Base-by-base conservation (phyloP, 2,329 filamentous ascomycete genomes). In the Blastomyces silverae region DNA sequence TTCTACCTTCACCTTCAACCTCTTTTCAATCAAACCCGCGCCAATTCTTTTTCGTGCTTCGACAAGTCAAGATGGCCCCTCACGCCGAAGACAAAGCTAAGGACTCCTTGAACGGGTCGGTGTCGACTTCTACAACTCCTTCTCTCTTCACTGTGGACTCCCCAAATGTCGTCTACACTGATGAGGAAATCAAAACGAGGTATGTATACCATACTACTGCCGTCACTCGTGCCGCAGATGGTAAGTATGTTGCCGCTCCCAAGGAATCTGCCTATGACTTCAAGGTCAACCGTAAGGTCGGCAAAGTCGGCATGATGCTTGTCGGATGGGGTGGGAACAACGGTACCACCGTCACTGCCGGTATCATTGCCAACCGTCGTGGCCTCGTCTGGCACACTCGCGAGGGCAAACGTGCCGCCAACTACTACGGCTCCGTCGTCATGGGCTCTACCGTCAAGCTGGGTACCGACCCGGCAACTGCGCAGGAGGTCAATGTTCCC, bases 261-360 rank as follows among this genome's bases (percentile, higher is more conserved):
- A 90, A 90, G 79, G 89, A 96, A 81, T 94, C 90, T 68, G 81
- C 88, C 71, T 99, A 97, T 79, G 89, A 97, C 83, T 97, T 99
- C 89, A 96, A 96, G 85, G 90, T 94, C 74, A 89, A 96, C 77
- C 91, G 93, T 78, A 90, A 90, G 79, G 85, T 97, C 66, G 91
- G 92, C 79, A 96, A 93, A 84, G 86, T 91, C 71, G 94, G 94
- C 75, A 86, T 97, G 82, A 97, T 99, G 94, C 85, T 99, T 70
- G 93, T 99, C 70, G 94, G 94, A 69, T 93, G 89, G 87, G 94
- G 94, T 79, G 94, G 94, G 75, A 99, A 99, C 86, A 99, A 99
- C 77, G 94, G 94, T 70, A 91, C 91, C 70, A 99, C 94, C 65
- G 91, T 99, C 68, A 97, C 94, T 66, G 94, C 94, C 67, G 94